Evolutionary conservation across 2,329 filamentous ascomycete species (phyloP).

Genomic region (Stemphylium lycopersici): DNA sequence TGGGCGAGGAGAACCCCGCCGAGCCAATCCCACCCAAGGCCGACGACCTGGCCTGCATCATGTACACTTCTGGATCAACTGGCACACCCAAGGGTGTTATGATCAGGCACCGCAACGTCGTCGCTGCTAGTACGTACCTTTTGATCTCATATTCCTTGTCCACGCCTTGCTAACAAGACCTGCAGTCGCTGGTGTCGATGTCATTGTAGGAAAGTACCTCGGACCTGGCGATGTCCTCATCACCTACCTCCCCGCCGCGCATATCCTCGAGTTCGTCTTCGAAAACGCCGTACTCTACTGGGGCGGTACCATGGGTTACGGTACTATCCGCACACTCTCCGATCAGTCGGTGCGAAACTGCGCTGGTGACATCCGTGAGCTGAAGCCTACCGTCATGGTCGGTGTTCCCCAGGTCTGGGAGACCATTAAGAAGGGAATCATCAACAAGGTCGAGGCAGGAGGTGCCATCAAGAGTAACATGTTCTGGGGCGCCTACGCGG

Average conservation of each 20-base stretch:
- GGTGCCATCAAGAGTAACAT: constrained; percentile 74
- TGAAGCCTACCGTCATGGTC: constrained; percentile 86
- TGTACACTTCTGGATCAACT: constrained; percentile 87
- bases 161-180: constrained; percentile 14
- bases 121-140: constrained; percentile 70
- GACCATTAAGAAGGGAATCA: constrained; percentile 92
- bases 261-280: constrained; percentile 95
- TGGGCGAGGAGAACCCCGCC: constrained; percentile 69
- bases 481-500: constrained; percentile 73
- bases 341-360: constrained; percentile 88
- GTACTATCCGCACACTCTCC: constrained; percentile 85
- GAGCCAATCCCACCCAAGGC: constrained; percentile 74
- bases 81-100: constrained; percentile 88
- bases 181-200: constrained; percentile 75
- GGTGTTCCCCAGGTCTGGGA: constrained; percentile 98
- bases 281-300: constrained; percentile 90
- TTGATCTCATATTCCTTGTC: neutral
- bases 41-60: constrained; percentile 80
- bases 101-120: constrained; percentile 78
- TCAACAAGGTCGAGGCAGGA: constrained; percentile 75
- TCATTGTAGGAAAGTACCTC: constrained; percentile 78
- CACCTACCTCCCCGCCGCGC: constrained; percentile 90
- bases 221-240: constrained; percentile 79
- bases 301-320: constrained; percentile 92
- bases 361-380: constrained; percentile 90